Base-by-base conservation (phyloP, 1,284 basidiomycete genomes). In the Coriolopsis trogii region DNA sequence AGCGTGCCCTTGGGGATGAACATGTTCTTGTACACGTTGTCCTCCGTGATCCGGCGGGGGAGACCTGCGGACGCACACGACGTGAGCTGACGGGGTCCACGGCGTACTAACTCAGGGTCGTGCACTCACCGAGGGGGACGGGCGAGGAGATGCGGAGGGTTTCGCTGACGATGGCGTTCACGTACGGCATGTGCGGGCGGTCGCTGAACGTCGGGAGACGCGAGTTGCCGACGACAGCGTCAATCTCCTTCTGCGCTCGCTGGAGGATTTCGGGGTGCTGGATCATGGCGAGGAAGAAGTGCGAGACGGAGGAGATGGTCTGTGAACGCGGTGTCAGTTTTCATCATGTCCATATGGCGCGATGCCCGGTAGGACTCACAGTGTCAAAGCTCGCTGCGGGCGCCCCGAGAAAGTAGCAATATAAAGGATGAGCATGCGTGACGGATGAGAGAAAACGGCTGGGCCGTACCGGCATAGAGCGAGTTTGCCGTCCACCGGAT, bases 401-500 rank as follows among this genome's bases (percentile, higher is more conserved):
- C 9, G 13, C 33, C 31, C 78, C 38, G 50, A 37, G 41, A 36
- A 6, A 31, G 23, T 9, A n/a, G n/a, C n/a, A n/a, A 8, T 44
- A 10, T 33, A 33, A 24, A 24, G 9, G 18, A 9, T 28, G 33
- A 29, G 41, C 44, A 38, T 18, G 26, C 26, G 8, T 9, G 6
- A 12, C 36, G 15, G 16, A 20, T 7, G 12, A 16, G 21, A 9
- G 8, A 36, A 13, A n/a, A 23, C 13, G 15, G 48, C 59, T 4
- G 9, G 8, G 43, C n/a, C 57, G 34, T 23, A 63, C 73, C 74
- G 18, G 76, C 71, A 61, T 85, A 89, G 82, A 88, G 86, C n/a
- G 84, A 86, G 63, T 87, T 87, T 6, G 86, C 86, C 2, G 82
- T 80, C 82, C 84, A 85, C 54, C 82, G 81, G 42, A 89, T 70